Percentiles rank a stretch among this genome's conserved stretches.
Conservation (phyloP, 345 rosid genomes). For the Aurinia saxatilis region DNA sequence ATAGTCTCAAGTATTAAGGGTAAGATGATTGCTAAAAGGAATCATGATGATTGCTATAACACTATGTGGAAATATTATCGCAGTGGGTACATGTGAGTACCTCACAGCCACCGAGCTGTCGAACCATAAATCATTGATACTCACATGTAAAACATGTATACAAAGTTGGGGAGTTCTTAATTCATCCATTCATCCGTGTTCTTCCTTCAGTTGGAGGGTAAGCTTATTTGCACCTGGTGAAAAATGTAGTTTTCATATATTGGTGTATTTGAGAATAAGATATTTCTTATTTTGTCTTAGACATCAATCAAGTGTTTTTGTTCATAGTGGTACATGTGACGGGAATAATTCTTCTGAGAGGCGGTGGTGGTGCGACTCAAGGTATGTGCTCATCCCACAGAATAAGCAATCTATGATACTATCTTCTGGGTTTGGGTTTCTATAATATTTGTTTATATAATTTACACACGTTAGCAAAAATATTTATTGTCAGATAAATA, state of each 20-base stretch:
- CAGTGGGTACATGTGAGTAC: slow-evolving; percentile 85
- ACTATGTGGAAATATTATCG: background rate
- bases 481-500: too few species aligned
- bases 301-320: background rate
- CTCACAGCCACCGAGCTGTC: too few species aligned
- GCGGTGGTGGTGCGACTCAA: slow-evolving; percentile 44
- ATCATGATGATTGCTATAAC: too few species aligned
- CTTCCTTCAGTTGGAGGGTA: slow-evolving; percentile 80
- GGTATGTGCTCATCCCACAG: slow-evolving; percentile 59
- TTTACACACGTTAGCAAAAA: too few species aligned
- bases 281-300: background rate
- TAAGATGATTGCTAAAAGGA: too few species aligned
- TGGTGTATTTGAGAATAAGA: background rate
- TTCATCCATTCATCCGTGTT: slow-evolving; percentile 74
- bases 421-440: too few species aligned
- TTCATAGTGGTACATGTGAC: slow-evolving; percentile 29
- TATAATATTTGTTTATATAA: too few species aligned
- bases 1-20: too few species aligned
- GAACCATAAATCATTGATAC: too few species aligned
- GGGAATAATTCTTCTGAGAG: slow-evolving; percentile 46
- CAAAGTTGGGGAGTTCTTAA: slow-evolving; percentile 89
- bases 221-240: background rate
- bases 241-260: too few species aligned
- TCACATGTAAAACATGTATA: too few species aligned
- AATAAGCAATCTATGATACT: slow-evolving; percentile 67